Conservation (phyloP, 768 basidiomycete species). For the Pisolithus tinctorius region DNA sequence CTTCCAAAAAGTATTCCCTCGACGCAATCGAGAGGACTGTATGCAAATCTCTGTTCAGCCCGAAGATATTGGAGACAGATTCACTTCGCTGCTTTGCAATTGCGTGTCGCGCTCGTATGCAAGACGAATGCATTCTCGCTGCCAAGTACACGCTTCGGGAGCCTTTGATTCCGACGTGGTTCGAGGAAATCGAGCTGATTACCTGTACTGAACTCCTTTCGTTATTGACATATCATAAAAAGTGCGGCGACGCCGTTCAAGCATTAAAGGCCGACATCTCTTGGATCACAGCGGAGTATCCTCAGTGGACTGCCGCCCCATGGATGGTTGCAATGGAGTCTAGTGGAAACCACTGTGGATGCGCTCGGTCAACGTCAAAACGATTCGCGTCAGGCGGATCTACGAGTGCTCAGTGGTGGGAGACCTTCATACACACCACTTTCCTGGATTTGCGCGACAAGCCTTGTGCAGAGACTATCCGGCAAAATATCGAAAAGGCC, state of each 20-base stretch:
- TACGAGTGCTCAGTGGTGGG: constrained; percentile 12
- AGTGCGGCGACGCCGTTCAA: constrained; percentile 10
- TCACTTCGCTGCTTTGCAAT: constrained; percentile 28
- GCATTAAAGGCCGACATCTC: background rate
- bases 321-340: background rate
- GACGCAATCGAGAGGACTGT: constrained; percentile 12
- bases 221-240: constrained; percentile 16
- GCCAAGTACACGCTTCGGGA: constrained; percentile 21
- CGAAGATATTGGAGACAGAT: constrained; percentile 11
- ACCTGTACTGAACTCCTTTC: constrained; percentile 19
- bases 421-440: constrained; percentile 10
- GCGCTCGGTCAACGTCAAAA: background rate
- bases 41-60: constrained; percentile 13
- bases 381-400: background rate
- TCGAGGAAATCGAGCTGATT: constrained; percentile 22
- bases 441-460: constrained; percentile 11
- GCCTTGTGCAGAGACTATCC: constrained; percentile 11
- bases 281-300: constrained; percentile 13
- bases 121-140: constrained; percentile 20
- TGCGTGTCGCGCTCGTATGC: constrained; percentile 18
- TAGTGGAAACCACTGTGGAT: background rate
- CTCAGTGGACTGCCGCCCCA: background rate
- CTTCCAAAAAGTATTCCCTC: constrained; percentile 13
- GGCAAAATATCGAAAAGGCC: background rate
- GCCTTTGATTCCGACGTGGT: constrained; percentile 17